phyloP scores from a whole-genome alignment of 441 rosid species.

The Pelargonium citronellum region DNA sequence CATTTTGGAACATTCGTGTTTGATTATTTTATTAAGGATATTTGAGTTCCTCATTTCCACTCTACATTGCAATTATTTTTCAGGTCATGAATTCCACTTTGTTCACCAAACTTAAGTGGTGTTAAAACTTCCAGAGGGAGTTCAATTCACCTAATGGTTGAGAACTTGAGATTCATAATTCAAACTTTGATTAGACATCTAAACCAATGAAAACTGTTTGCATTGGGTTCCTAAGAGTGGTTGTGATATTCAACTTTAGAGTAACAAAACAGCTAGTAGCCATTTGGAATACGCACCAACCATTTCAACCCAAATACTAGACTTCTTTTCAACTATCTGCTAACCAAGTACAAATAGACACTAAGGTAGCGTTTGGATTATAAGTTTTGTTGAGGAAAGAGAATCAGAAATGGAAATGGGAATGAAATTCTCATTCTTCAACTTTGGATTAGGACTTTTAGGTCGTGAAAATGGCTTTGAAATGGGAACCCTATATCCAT shows the following conservation, averaged over 20 bases:
- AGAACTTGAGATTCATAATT: neutral
- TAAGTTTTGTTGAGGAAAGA: too few species aligned
- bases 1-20: neutral
- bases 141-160: neutral
- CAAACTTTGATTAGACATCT: neutral
- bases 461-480: too few species aligned
- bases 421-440: too few species aligned
- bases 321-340: conserved; percentile 12
- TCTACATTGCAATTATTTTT: neutral
- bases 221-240: neutral
- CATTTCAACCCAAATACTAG: conserved; percentile 4
- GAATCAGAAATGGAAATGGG: too few species aligned
- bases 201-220: neutral
- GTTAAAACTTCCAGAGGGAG: neutral
- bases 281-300: conserved; percentile 1
- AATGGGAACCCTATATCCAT: too few species aligned
- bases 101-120: conserved; percentile 2
- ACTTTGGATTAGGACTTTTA: too few species aligned
- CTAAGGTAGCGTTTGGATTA: too few species aligned
- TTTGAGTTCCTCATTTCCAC: conserved; percentile 1
- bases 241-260: neutral
- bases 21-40: neutral
- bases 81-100: neutral
- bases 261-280: neutral
- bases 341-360: neutral